Conservation (phyloP, 495 filamentous ascomycete species). For the Cercophora newfieldiana region DNA sequence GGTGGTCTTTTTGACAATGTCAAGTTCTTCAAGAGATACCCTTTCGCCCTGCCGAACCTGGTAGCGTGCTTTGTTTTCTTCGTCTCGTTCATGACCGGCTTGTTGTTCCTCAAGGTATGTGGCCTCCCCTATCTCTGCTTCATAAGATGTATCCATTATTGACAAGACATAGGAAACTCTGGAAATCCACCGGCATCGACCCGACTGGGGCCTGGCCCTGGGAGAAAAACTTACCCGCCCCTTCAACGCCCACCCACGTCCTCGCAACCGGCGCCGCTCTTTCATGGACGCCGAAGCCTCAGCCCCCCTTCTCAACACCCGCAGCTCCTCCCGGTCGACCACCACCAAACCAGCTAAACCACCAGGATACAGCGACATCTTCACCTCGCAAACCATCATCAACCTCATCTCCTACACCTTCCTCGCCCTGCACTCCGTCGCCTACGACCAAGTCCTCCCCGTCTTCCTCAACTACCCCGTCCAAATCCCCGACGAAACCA, state of each 20-base stretch:
- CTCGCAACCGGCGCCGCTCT: constrained; percentile 40
- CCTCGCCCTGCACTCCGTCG: constrained; percentile 72
- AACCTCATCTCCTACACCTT: constrained; percentile 75
- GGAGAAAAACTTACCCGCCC: constrained; percentile 54
- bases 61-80: constrained; percentile 70
- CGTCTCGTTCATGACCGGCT: constrained; percentile 66
- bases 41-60: constrained; percentile 82
- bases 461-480: constrained; percentile 77
- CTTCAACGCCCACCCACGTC: constrained; percentile 31
- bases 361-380: constrained; percentile 64
- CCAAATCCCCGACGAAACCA: constrained; percentile 44
- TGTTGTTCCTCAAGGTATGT: constrained; percentile 63
- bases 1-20: constrained; percentile 60
- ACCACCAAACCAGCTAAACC: constrained; percentile 22
- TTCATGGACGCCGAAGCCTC: constrained; percentile 47
- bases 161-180: constrained; percentile 74
- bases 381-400: constrained; percentile 71
- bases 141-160: constrained; percentile 9
- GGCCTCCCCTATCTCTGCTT: constrained; percentile 21
- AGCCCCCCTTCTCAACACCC: constrained; percentile 44
- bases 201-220: constrained; percentile 68
- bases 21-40: constrained; percentile 68
- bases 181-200: constrained; percentile 58
- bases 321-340: constrained; percentile 16
- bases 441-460: constrained; percentile 77